Conservation (phyloP, 202 grass and related monocot species). For the Eragrostis tef region DNA sequence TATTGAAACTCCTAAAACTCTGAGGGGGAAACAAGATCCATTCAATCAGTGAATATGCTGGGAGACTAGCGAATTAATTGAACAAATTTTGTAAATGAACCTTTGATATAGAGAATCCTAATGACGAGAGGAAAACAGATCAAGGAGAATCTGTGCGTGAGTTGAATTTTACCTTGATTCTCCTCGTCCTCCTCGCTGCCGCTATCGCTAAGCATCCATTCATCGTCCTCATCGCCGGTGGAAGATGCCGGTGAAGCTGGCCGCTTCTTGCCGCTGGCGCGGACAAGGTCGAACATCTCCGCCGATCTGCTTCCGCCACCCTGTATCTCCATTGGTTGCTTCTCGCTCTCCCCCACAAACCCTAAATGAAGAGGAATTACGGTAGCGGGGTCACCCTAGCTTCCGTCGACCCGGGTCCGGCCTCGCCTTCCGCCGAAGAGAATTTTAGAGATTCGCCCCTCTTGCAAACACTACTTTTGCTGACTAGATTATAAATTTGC, state of each 20-base stretch:
- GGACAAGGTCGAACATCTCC: background rate
- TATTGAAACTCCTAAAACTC: too few relatives aligned
- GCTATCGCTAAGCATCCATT: constrained; percentile 25
- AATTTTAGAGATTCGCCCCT: too few relatives aligned
- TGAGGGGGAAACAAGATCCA: too few relatives aligned
- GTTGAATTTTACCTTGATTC: background rate
- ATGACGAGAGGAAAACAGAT: background rate
- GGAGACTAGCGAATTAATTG: too few relatives aligned
- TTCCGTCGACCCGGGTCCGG: too few relatives aligned
- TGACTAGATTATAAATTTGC: too few relatives aligned
- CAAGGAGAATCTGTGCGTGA: background rate
- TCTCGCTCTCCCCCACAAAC: background rate
- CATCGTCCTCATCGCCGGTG: background rate
- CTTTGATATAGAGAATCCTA: too few relatives aligned
- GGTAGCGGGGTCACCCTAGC: background rate
- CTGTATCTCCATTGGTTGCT: background rate
- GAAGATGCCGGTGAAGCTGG: background rate
- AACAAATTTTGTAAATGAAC: too few relatives aligned
- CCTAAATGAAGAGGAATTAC: background rate
- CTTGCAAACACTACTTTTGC: too few relatives aligned
- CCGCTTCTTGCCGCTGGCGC: constrained; percentile 30
- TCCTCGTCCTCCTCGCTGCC: constrained; percentile 11
- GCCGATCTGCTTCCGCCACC: background rate
- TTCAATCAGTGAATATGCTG: too few relatives aligned
- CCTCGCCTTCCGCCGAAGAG: too few relatives aligned